Evolutionary conservation across 208 protist genomes (phyloP).

Genomic region (Crithidia brevicula): DNA sequence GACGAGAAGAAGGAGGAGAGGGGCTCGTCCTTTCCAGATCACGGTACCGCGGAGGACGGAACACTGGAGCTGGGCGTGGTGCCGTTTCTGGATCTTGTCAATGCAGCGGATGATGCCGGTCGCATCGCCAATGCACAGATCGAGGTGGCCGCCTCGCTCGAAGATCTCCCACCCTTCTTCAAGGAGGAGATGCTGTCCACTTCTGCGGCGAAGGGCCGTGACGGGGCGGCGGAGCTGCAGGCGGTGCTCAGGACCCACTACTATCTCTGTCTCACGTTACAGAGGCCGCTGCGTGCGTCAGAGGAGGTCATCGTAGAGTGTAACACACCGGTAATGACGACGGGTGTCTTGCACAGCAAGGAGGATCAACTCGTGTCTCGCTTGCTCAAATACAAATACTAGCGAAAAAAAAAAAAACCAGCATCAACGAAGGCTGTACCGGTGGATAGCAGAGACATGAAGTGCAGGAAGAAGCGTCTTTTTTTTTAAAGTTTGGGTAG

Average conservation of each 20-base stretch:
- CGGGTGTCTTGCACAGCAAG: constrained; percentile 39
- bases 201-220: constrained; percentile 29
- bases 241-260: constrained; percentile 53
- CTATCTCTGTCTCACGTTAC: constrained; percentile 70
- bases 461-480: neutral
- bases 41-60: neutral
- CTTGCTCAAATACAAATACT: constrained; percentile 77
- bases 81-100: constrained; percentile 83
- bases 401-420: neutral
- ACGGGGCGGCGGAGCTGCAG: constrained; percentile 30
- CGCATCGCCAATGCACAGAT: constrained; percentile 62
- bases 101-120: constrained; percentile 50
- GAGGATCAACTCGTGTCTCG: constrained; percentile 62
- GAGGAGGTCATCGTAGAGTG: constrained; percentile 84
- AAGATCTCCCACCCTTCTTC: constrained; percentile 81
- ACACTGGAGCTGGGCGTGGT: constrained; percentile 70
- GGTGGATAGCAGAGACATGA: no score
- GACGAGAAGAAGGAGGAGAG: neutral
- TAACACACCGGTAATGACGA: constrained; percentile 41
- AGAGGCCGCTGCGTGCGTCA: constrained; percentile 48
- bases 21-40: no score
- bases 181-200: constrained; percentile 39
- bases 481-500: no score
- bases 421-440: no score
- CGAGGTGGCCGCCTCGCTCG: constrained; percentile 61